These are phyloP conservation scores for Periconia sp. DNA, from an alignment of 2,329 filamentous ascomycete genomes.

Conservation along the genomic window DNA sequence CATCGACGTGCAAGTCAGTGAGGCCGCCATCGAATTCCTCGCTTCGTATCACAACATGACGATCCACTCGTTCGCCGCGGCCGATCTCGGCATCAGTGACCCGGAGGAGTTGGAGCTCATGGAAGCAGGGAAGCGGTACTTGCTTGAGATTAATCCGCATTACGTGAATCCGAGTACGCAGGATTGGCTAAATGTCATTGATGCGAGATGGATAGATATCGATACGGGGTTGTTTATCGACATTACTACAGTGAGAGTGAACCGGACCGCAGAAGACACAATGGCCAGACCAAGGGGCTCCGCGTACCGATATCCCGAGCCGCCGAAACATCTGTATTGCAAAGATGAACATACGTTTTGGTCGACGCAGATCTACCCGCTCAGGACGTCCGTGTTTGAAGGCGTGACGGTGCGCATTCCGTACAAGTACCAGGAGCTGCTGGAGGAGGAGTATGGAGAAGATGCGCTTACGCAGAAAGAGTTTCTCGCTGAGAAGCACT, in stretches of 20 bases:
- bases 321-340: slow-evolving; percentile 37
- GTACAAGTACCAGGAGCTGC: slow-evolving; percentile 57
- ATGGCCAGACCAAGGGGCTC: background rate
- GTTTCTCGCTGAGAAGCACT: slow-evolving; percentile 44
- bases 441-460: slow-evolving; percentile 58
- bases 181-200: slow-evolving; percentile 59
- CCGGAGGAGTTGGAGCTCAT: slow-evolving; percentile 22
- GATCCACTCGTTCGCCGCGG: slow-evolving; percentile 45
- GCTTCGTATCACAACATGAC: slow-evolving; percentile 65
- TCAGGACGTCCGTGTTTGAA: slow-evolving; percentile 59
- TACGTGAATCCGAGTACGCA: slow-evolving; percentile 47
- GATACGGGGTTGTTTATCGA: slow-evolving; percentile 63
- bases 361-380: slow-evolving; percentile 58
- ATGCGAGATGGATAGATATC: slow-evolving; percentile 64
- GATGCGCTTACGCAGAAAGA: slow-evolving; percentile 50
- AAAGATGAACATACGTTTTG: slow-evolving; percentile 61
- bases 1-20: slow-evolving; percentile 61
- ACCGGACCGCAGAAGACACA: slow-evolving; percentile 17
- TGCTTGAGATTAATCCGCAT: slow-evolving; percentile 63
- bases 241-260: slow-evolving; percentile 57
- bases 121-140: slow-evolving; percentile 44
- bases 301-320: background rate
- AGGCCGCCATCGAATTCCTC: slow-evolving; percentile 57
- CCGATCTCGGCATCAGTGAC: background rate
- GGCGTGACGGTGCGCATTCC: slow-evolving; percentile 57